phyloP scores from a whole-genome alignment of 371 early-diverging fungal genomes.

The Mucor plumbeus region DNA sequence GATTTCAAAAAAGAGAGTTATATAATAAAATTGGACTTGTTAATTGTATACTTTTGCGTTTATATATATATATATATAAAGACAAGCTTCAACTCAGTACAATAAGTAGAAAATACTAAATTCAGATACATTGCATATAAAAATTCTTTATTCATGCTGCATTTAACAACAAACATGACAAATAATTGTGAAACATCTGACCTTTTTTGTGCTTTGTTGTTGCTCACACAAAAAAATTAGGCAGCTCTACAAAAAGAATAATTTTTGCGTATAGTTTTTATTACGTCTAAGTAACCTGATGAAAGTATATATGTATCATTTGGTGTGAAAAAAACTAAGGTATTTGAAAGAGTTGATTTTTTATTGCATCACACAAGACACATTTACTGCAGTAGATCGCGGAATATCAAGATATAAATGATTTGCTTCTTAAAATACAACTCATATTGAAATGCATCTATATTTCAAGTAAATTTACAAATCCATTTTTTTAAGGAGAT shows the following conservation, averaged over 20 bases:
- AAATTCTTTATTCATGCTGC: not conserved
- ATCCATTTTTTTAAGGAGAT: too few species aligned
- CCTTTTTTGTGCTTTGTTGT: not conserved
- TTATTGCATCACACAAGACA: not conserved
- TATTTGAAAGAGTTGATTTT: too few species aligned
- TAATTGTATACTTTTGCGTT: not conserved
- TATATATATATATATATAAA: too few species aligned
- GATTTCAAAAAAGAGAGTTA: too few species aligned
- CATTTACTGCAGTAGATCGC: slow-evolving; percentile 11
- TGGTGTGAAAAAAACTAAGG: not conserved
- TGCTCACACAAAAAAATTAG: not conserved
- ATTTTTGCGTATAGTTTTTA: not conserved
- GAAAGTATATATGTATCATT: not conserved
- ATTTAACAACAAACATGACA: not conserved
- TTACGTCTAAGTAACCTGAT: not conserved
- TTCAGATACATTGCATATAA: too few species aligned
- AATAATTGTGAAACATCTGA: not conserved
- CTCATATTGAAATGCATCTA: too few species aligned
- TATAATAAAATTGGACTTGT: not conserved
- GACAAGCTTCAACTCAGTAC: too few species aligned
- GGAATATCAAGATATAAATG: slow-evolving; percentile 2
- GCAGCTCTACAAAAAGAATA: not conserved
- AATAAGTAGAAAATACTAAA: too few species aligned
- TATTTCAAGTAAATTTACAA: too few species aligned
- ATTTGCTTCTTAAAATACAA: too few species aligned